Conservation (phyloP, 2,329 filamentous ascomycete species). For the Penicillium fuscoglaucum region DNA sequence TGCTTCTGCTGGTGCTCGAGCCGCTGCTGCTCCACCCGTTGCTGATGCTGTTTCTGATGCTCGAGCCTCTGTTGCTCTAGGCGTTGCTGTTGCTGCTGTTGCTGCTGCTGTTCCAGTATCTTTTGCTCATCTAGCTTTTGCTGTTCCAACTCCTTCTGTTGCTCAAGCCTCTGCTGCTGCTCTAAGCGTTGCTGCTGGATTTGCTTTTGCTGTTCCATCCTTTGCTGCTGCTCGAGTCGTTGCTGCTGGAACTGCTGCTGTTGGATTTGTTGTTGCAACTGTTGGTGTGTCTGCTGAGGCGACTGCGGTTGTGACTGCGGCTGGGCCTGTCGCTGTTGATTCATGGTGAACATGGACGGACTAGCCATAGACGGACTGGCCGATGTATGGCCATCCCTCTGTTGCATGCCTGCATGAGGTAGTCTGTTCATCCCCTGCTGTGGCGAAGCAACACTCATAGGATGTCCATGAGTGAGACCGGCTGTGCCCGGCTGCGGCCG, state of each 20-base stretch:
- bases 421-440: slow-evolving; percentile 35
- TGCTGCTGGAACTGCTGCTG: slow-evolving; percentile 27
- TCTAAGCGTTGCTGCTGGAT: slow-evolving; percentile 13
- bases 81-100: slow-evolving; percentile 4
- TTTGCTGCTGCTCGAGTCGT: slow-evolving; percentile 17
- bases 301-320: slow-evolving; percentile 29
- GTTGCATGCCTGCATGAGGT: slow-evolving; percentile 25
- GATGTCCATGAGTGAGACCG: slow-evolving; percentile 31
- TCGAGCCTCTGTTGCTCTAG: slow-evolving; percentile 20
- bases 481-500: slow-evolving; percentile 29
- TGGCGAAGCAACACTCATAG: slow-evolving; percentile 33
- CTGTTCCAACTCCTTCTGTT: slow-evolving; percentile 20
- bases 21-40: slow-evolving; percentile 16
- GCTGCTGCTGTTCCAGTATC: slow-evolving; percentile 9
- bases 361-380: slow-evolving; percentile 27
- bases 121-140: slow-evolving; percentile 14
- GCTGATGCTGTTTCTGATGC: slow-evolving; percentile 18
- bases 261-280: slow-evolving; percentile 25
- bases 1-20: slow-evolving; percentile 15
- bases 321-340: slow-evolving; percentile 23
- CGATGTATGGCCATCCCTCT: slow-evolving; percentile 22
- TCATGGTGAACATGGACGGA: slow-evolving; percentile 26
- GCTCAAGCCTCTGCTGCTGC: slow-evolving; percentile 13
- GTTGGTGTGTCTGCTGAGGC: slow-evolving; percentile 30
- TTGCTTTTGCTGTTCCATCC: slow-evolving; percentile 15